Evolutionary conservation across 1,284 basidiomycete genomes (phyloP), one percentile per base, ranked within the genome.

Genomic region (Grifola frondosa): DNA sequence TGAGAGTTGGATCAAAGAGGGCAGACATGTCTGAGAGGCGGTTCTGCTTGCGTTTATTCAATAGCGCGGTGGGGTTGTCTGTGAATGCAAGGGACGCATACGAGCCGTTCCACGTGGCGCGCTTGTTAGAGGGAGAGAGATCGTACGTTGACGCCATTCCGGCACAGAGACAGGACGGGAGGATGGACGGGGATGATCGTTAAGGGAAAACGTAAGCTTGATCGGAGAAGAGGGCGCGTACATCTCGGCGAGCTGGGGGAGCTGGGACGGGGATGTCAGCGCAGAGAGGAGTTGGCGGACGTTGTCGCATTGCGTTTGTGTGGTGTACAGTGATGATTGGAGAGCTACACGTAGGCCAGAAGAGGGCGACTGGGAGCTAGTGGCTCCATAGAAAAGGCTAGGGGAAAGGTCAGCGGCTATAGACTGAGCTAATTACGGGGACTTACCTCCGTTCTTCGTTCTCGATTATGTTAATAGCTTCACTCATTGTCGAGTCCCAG

Each of bases 231-330:
- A 74, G 3, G 88, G 88, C 0, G 85, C 85, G 60, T 91, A 91
- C 88, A 91, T 91, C 63, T 88, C 86, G 4, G 84, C 71, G 8
- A 91, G 70, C 55, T 88, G 88, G 8, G 81, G 71, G 12, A 89
- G 67, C 50, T 86, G 81, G 12, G 73, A 60, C 1, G 84, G 81
- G 4, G 77, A 78, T 1, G 88, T 82, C 37, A 91, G 75, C 7
- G 87, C 87, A 3, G 81, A 74, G 33, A 91, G 74, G 2, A 90
- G 73, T 40, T 84, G 81, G 20, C 88, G 83, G 46, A 91, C 78
- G 49, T 85, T 84, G 58, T 90, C 88, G 54, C 81, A 86, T 62
- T 90, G 87, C 0, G 73, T 79, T 56, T 87, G 82, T 0, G 84
- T 87, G 9, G 80, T 84, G 56, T 84, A 72, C 12, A 89, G 70